Base-by-base conservation (phyloP, 2,329 filamentous ascomycete genomes). In the Thermothelomyces thermophilus region DNA sequence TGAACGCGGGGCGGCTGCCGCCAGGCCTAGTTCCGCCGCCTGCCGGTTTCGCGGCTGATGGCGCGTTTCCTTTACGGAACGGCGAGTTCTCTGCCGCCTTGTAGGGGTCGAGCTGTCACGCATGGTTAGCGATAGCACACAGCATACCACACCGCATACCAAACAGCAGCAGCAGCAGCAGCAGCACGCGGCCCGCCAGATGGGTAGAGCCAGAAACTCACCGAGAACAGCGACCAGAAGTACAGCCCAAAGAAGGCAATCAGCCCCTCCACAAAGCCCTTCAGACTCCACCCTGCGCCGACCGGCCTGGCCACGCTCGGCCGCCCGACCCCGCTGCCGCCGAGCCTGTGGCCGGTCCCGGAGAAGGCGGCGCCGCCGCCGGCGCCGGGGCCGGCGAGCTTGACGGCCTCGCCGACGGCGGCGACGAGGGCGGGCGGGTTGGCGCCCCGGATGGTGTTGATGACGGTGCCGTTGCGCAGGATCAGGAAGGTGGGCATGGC, bases 401-500 rank as follows among this genome's bases (percentile, higher is more conserved):
- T 79, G 45, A 82, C 71, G 3, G 79, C 80, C 64, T 86, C 86
- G 61, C 84, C 83, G 56, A 96, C 83, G 20, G 87, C 87, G 49
- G 82, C 77, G 31, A 83, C 85, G 37, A 98, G 80, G 45, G 82
- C 83, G 10, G 82, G 76, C 1, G 83, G 79, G 70, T 95, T 87
- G 30, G 90, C 90, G 60, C 93, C 93, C 62, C 80, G 78, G 63
- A 95, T 82, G 28, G 86, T 90, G 58, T 87, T 79, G 63, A 87
- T 77, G 61, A 84, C 80, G 57, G 77, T 74, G 60, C 84, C 84
- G 64, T 80, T 82, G 70, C 87, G 85, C 75, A 89, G 90, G 68
- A 97, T 83, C 66, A 96, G 80, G 71, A 98, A 97, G 46, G 93
- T 97, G 5, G 93, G 93, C 83, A 95, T 90, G 56, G 89, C 88